Conservation (phyloP, 306 rosid genomes). For the Prinsepia uniflora region DNA sequence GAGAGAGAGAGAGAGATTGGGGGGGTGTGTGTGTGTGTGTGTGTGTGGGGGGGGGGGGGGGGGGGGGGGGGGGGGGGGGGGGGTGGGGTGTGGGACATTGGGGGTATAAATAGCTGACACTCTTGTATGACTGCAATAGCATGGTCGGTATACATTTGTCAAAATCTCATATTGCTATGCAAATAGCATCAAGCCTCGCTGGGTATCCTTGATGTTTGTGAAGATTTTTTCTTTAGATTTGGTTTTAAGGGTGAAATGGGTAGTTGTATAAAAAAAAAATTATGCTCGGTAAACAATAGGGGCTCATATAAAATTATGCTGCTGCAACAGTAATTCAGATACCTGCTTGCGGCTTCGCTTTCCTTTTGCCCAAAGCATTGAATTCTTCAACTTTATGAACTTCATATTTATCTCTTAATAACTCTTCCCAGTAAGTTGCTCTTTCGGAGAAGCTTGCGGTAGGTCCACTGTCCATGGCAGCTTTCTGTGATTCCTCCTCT, state of each 20-base stretch:
- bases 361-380: constrained; percentile 85
- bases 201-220: background rate
- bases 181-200: background rate
- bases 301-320: background rate
- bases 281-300: background rate
- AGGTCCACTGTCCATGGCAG: constrained; percentile 40
- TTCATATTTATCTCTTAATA: constrained; percentile 76
- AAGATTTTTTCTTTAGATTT: background rate
- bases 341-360: constrained; percentile 96
- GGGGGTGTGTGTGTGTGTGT: too few species aligned
- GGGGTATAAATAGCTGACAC: background rate
- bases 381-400: constrained; percentile 90
- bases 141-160: background rate
- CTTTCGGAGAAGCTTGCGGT: constrained; percentile 50
- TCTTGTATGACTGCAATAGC: background rate
- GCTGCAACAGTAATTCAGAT: constrained; percentile 8
- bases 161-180: background rate
- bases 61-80: too few species aligned
- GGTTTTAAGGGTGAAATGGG: background rate
- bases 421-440: constrained; percentile 87
- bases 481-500: constrained; percentile 70
- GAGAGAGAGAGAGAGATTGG: background rate
- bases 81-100: too few species aligned
- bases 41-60: too few species aligned
- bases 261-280: background rate